Evolutionary conservation across 2,329 filamentous ascomycete genomes (phyloP).

Genomic region (Claviceps spartinae): DNA sequence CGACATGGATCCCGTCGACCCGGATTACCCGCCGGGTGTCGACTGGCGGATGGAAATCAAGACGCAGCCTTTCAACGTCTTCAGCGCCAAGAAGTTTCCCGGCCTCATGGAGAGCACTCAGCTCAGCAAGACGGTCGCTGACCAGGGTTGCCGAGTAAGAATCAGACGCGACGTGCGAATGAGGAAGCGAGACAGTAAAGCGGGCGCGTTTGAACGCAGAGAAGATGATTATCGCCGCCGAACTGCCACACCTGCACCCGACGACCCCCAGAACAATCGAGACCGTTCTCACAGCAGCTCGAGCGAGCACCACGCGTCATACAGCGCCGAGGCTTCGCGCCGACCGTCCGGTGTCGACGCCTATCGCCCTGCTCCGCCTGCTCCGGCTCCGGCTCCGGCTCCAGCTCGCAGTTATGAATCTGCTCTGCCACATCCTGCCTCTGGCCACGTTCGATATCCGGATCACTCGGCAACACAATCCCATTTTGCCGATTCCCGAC

Average conservation of each 20-base stretch:
- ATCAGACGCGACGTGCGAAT: slow-evolving; percentile 90
- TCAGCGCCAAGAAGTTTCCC: slow-evolving; percentile 96
- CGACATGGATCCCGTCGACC: slow-evolving; percentile 38
- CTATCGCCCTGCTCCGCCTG: slow-evolving; percentile 20
- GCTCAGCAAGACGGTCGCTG: slow-evolving; percentile 80
- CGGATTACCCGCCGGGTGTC: slow-evolving; percentile 42
- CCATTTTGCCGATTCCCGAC: slow-evolving; percentile 17
- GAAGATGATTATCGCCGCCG: slow-evolving; percentile 47
- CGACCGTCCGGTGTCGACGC: slow-evolving; percentile 36
- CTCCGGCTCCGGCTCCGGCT: slow-evolving; percentile 10
- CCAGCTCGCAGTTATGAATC: slow-evolving; percentile 17
- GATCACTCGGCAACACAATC: slow-evolving; percentile 18
- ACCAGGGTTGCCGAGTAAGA: slow-evolving; percentile 91
- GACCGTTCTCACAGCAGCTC: slow-evolving; percentile 49
- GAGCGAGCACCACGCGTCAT: slow-evolving; percentile 33
- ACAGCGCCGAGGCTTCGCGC: slow-evolving; percentile 26
- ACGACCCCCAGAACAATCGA: slow-evolving; percentile 24
- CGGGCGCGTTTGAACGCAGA: slow-evolving; percentile 40
- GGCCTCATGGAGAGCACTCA: slow-evolving; percentile 80
- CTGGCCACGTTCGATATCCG: slow-evolving; percentile 22
- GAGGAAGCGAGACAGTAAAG: slow-evolving; percentile 68
- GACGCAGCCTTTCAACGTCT: slow-evolving; percentile 76
- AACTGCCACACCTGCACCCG: slow-evolving; percentile 21
- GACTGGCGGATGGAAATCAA: slow-evolving; percentile 84
- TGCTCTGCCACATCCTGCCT: slow-evolving; percentile 9